Percentiles rank a stretch among this genome's conserved stretches.
Conservation (phyloP, 1,139 yeast species). For the Diutina neorugosa region DNA sequence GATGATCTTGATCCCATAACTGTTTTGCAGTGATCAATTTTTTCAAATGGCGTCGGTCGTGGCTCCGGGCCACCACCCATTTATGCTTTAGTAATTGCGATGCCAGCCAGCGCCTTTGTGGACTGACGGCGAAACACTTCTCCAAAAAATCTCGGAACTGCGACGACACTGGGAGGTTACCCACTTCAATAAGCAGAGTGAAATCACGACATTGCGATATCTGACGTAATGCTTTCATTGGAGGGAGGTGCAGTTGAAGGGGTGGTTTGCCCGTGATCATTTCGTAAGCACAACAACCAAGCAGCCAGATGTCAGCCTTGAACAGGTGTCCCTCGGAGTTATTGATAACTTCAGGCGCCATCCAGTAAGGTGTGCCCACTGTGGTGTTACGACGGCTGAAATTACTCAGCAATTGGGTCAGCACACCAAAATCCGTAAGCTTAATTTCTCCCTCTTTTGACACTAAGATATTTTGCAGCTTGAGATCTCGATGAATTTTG, state of each 20-base stretch:
- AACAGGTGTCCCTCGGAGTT: slow-evolving; percentile 66
- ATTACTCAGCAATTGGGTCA: slow-evolving; percentile 73
- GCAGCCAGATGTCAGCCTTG: slow-evolving; percentile 91
- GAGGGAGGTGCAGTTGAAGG: slow-evolving; percentile 49
- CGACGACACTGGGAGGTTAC: slow-evolving; percentile 13
- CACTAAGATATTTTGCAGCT: slow-evolving; percentile 74
- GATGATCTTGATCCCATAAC: slow-evolving; percentile 32
- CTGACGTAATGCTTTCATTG: slow-evolving; percentile 62
- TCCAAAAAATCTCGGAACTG: slow-evolving; percentile 44
- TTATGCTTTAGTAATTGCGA: slow-evolving; percentile 44
- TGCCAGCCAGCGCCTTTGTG: slow-evolving; percentile 48
- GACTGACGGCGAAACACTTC: slow-evolving; percentile 55
- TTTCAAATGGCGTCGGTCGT: slow-evolving; percentile 15
- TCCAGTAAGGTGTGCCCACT: slow-evolving; percentile 98
- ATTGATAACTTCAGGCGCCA: slow-evolving; percentile 97
- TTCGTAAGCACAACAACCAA: slow-evolving; percentile 86
- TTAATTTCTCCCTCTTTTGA: slow-evolving; percentile 67
- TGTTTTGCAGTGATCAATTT: slow-evolving; percentile 25
- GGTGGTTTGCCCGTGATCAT: slow-evolving; percentile 82
- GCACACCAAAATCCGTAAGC: slow-evolving; percentile 93
- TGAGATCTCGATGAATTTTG: slow-evolving; percentile 77
- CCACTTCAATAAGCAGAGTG: slow-evolving; percentile 18
- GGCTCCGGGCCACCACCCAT: slow-evolving; percentile 18
- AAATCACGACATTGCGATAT: slow-evolving; percentile 34
- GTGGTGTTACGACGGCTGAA: slow-evolving; percentile 75